These are phyloP conservation scores for Citeromyces hawaiiensis DNA, from an alignment of 1,139 yeast genomes.

Conservation along the genomic window DNA sequence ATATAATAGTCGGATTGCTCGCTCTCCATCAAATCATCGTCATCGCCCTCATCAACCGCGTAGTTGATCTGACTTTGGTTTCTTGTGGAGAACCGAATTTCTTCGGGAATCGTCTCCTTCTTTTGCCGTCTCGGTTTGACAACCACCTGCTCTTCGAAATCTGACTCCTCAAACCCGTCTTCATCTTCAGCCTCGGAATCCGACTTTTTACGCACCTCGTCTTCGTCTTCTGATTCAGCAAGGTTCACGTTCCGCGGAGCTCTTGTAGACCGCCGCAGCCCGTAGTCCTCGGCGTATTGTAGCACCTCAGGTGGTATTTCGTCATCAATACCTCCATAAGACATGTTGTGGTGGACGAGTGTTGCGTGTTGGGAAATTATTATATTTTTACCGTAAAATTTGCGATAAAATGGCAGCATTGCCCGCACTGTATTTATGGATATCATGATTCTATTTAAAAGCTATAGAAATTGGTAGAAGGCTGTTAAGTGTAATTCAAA, in stretches of 20 bases:
- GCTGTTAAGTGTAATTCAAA: background rate
- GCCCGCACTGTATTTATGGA: background rate
- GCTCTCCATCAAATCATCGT: constrained; percentile 33
- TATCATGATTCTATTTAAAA: background rate
- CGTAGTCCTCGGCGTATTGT: constrained; percentile 1
- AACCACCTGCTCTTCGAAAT: constrained; percentile 1
- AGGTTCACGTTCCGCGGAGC: background rate
- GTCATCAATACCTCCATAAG: background rate
- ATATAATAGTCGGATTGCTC: constrained; percentile 23
- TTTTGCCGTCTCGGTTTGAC: background rate
- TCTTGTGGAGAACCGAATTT: constrained; percentile 66
- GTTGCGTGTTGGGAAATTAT: background rate
- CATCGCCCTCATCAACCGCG: constrained; percentile 55
- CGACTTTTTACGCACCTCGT: background rate
- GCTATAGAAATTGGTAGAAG: background rate
- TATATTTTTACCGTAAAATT: background rate
- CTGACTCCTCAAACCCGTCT: background rate
- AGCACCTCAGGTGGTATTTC: constrained; percentile 2
- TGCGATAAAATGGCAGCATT: background rate
- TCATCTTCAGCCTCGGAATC: background rate
- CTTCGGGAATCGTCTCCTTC: constrained; percentile 10
- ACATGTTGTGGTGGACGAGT: background rate
- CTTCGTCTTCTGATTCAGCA: constrained; percentile 2
- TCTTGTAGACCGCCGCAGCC: constrained; percentile 2
- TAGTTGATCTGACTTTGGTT: constrained; percentile 61